These are phyloP conservation scores for Mycena kentingensis DNA, from an alignment of 768 basidiomycete genomes.

Conservation along the genomic window DNA sequence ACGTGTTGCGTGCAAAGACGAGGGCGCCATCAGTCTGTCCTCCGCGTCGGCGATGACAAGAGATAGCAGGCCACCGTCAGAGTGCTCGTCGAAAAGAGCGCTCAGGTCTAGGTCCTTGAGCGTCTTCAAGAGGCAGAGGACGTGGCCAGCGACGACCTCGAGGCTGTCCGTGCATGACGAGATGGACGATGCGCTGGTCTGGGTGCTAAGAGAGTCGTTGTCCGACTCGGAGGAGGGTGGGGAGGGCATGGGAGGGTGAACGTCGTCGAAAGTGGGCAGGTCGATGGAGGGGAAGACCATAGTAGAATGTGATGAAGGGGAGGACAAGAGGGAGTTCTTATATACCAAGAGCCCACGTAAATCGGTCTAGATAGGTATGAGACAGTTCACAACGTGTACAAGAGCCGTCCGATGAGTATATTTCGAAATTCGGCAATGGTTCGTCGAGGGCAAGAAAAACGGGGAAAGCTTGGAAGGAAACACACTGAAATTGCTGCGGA, in stretches of 20 bases:
- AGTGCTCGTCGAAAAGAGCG: constrained; percentile 37
- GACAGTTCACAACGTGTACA: constrained; percentile 6
- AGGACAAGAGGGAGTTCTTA: constrained; percentile 1
- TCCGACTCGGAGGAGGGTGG: constrained; percentile 12
- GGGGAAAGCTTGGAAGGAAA: too few species aligned
- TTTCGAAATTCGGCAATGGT: too few species aligned
- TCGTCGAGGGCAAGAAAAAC: too few species aligned
- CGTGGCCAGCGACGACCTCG: constrained; percentile 20
- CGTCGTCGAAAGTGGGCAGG: constrained; percentile 1
- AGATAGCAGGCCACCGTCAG: constrained; percentile 32
- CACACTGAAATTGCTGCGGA: too few species aligned
- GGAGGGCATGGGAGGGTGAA: constrained; percentile 1
- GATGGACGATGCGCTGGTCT: constrained; percentile 3
- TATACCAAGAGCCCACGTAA: constrained; percentile 1
- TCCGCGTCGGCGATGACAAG: constrained; percentile 30
- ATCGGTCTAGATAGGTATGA: constrained; percentile 16
- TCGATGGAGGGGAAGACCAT: constrained; percentile 15
- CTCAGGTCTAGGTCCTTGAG: constrained; percentile 27
- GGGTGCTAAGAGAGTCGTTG: constrained; percentile 8
- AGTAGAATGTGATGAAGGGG: background rate
- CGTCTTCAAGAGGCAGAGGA: constrained; percentile 26
- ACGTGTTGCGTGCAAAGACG: constrained; percentile 9
- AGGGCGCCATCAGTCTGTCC: constrained; percentile 3
- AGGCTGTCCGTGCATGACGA: background rate
- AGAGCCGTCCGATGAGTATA: constrained; percentile 3